Evolutionary conservation across 2,329 filamentous ascomycete species (phyloP), one percentile per base, ranked within the genome.

Genomic region (Penicillium occitanis): DNA sequence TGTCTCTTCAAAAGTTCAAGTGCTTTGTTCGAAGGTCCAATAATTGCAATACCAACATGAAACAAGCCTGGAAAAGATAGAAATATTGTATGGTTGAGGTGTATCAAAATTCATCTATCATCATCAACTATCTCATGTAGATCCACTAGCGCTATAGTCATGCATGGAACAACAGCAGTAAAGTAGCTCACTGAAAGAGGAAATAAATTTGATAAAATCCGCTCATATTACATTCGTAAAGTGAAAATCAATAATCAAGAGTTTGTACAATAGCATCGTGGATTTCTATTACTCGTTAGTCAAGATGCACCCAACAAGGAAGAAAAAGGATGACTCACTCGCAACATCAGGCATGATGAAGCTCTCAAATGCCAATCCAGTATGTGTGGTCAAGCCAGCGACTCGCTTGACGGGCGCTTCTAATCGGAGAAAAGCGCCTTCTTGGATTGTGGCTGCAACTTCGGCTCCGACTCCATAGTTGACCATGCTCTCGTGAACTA

Each of bases 401-500:
- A 97, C 89, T 60, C 93, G 86, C 70, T 89, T 87, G 7, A 97
- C 91, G 0, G 93, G 93, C 5, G 93, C 93, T 74, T 97, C 93
- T 33, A 97, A 80, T 3, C 89, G 85, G 69, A 95, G 76, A 75
- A 97, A 97, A 0, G 92, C 94, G 65, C 90, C 88, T 71, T 95
- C 92, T 76, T 97, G 93, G 61, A 97, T 91, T 1, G 91, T 91
- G 0, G 93, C 92, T 1, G 93, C 92, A 0, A 97, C 89, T 75
- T 97, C 93, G 5, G 93, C 93, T 1, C 93, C 93, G 17, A 97
- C 87, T 14, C 93, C 93, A 6, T 91, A 91, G 72, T 96, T 97
- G 69, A 93, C 85, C 90, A 95, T 96, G 66, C 92, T 89, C 79
- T 97, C 93, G 75, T 97, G 93, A 6, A 97, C 93, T 1, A 97